Evolutionary conservation across 164 flowering plant species (phyloP), one percentile per base, ranked within the genome.

Genomic region (Berberis vulgaris): DNA sequence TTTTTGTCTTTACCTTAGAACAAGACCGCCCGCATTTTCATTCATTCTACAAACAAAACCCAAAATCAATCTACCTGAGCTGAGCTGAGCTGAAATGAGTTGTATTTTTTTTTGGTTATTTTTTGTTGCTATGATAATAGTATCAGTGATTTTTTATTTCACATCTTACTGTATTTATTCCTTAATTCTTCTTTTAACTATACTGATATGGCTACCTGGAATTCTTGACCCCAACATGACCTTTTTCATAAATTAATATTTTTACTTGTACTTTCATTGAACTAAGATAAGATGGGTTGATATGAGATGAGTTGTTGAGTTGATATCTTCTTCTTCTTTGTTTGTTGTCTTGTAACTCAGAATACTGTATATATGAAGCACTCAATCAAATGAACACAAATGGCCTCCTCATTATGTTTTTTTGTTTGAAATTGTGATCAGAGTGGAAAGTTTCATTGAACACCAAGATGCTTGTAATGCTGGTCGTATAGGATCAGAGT

Each of bases 361-460:
- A 3, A 10, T 26, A 52, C 55, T 57, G 4, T 5, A 57, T 2
- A 57, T 45, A 57, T n/a, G 6, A 41, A 42, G 60, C 7, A 49
- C 10, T 57, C 60, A 57, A 7, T 11, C 45, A 57, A 7, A 41
- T 42, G 11, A 52, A 6, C n/a, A 52, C 54, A 47, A 47, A 6
- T 41, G 11, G 42, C 38, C 41, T 3, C 12, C 8, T 6, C 11
- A 6, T 40, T 57, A 40, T 41, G 7, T 40, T 40, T 61, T 9
- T 13, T 40, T 11, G 43, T 49, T 43, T 69, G 38, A 59, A 57
- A n/a, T 3, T 42, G 26, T 26, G 26, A 45, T 42, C 62, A 92
- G 98, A 70, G 98, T 92, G 64, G 98, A 92, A 71, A 92, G 98
- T 65, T 92, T 92, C 82, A 92, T 92, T 1, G 98, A 92, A 59